A percentile compares a stretch with the other conserved stretches of the same genome.
phyloP scores from a whole-genome alignment of 495 filamentous ascomycete genomes.

The Penicillium ochrochloron region DNA sequence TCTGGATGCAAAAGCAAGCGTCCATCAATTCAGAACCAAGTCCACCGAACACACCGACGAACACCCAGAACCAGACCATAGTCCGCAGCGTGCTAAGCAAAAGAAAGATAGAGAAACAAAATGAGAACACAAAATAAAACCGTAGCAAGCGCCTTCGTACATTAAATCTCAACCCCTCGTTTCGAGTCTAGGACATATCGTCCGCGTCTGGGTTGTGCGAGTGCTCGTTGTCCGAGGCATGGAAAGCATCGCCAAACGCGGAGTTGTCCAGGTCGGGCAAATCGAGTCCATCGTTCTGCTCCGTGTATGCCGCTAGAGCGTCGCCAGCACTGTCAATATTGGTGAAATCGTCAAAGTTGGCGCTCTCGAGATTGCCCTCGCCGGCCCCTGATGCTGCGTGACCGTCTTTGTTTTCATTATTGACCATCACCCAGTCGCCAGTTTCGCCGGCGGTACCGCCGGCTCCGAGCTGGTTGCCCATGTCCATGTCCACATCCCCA shows the following conservation, averaged over 20 bases:
- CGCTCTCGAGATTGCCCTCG: constrained; percentile 43
- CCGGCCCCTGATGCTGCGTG: constrained; percentile 24
- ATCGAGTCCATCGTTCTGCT: constrained; percentile 55
- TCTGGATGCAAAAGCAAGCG: constrained; percentile 14
- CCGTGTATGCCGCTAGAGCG: constrained; percentile 63
- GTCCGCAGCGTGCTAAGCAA: constrained; percentile 23
- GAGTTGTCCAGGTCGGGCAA: constrained; percentile 60
- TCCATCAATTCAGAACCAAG: constrained; percentile 20
- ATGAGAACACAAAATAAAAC: constrained; percentile 6
- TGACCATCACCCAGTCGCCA: constrained; percentile 67
- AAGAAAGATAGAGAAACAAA: constrained; percentile 5
- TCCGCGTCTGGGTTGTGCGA: constrained; percentile 50
- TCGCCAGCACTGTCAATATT: constrained; percentile 66
- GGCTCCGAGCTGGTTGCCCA: constrained; percentile 37
- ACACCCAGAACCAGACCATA: constrained; percentile 26
- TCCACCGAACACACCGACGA: constrained; percentile 19
- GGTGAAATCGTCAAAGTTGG: constrained; percentile 59
- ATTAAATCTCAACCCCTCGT: constrained; percentile 8
- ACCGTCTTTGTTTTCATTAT: constrained; percentile 48
- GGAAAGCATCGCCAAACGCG: constrained; percentile 67
- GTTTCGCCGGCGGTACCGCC: constrained; percentile 43
- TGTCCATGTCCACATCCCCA: constrained; percentile 49
- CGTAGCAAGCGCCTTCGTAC: constrained; percentile 24
- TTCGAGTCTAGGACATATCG: constrained; percentile 42
- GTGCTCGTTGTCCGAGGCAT: constrained; percentile 59